These are phyloP conservation scores for Pseudoneurospora amorphoporcata DNA, from an alignment of 495 filamentous ascomycete genomes.

Conservation along the genomic window DNA sequence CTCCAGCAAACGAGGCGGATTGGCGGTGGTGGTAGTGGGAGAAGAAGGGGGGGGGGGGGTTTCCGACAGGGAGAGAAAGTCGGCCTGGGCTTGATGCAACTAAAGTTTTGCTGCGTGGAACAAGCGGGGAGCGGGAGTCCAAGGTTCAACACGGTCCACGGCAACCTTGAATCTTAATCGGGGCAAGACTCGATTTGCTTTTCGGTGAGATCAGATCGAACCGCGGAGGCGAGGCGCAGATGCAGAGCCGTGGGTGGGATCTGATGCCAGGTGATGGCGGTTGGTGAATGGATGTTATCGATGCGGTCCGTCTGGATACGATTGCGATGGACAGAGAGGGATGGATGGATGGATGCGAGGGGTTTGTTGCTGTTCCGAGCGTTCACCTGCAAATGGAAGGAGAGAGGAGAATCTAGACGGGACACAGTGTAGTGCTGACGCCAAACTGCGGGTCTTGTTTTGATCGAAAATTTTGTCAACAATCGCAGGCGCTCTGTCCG, in stretches of 20 bases:
- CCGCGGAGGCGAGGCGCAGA: not conserved
- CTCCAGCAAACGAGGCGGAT: conserved; percentile 3
- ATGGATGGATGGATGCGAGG: not conserved
- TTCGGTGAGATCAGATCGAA: not conserved
- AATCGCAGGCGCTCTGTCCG: conserved; percentile 14
- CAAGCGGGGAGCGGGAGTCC: conserved; percentile 22
- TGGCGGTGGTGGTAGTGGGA: conserved; percentile 11
- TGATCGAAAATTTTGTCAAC: conserved; percentile 25
- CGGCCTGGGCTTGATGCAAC: conserved; percentile 16
- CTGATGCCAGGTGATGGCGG: not conserved
- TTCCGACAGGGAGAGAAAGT: conserved; percentile 18
- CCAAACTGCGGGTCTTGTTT: conserved; percentile 3
- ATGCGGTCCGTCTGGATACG: not conserved
- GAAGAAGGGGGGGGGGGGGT: conserved; percentile 18
- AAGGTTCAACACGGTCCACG: conserved; percentile 13
- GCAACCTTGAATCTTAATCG: not conserved
- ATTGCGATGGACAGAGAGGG: not conserved
- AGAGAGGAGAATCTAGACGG: not conserved
- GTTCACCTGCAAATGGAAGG: not conserved
- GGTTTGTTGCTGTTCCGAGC: not conserved
- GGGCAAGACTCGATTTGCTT: not conserved
- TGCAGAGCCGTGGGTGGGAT: not conserved
- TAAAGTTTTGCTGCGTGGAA: conserved; percentile 26
- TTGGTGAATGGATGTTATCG: not conserved
- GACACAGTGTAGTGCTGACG: not conserved